A percentile compares a stretch with the other conserved stretches of the same genome.
phyloP scores from a whole-genome alignment of 345 rosid genomes.

The Carallia brachiata region DNA sequence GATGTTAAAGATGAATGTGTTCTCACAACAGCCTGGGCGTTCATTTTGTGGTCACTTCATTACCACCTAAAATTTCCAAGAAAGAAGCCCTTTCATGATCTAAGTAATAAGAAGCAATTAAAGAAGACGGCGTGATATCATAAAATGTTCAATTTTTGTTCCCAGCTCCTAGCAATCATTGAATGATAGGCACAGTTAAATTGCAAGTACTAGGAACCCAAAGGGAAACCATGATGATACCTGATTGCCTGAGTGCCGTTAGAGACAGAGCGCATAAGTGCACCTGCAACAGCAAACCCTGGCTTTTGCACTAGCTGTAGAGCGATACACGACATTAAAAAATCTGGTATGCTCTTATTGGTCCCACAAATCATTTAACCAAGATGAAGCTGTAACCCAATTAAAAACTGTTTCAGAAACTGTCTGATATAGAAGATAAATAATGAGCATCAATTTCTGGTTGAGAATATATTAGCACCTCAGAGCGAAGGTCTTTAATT shows the following conservation, averaged over 20 bases:
- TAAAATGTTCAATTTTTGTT: background rate
- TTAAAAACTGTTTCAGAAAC: slow-evolving; percentile 15
- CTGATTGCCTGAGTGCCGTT: slow-evolving; percentile 67
- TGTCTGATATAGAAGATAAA: background rate
- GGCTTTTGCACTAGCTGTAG: slow-evolving; percentile 88
- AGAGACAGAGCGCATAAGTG: slow-evolving; percentile 81
- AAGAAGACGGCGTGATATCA: background rate
- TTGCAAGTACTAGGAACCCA: background rate
- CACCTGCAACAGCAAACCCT: slow-evolving; percentile 92
- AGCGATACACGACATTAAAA: slow-evolving; percentile 76
- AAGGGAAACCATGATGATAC: background rate
- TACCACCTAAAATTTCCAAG: slow-evolving; percentile 53
- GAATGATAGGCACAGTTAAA: background rate
- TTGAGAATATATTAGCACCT: slow-evolving; percentile 46
- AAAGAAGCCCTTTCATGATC: background rate
- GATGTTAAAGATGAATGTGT: slow-evolving; percentile 76
- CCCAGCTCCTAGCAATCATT: background rate
- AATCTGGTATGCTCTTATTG: slow-evolving; percentile 86
- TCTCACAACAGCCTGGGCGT: slow-evolving; percentile 79
- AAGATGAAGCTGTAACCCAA: slow-evolving; percentile 89
- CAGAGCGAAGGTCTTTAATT: slow-evolving; percentile 81
- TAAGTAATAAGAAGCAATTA: background rate
- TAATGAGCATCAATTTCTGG: background rate
- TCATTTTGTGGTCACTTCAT: slow-evolving; percentile 78
- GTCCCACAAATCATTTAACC: slow-evolving; percentile 91